Base-by-base conservation (phyloP, 306 rosid genomes). In the Ceratonia siliqua region DNA sequence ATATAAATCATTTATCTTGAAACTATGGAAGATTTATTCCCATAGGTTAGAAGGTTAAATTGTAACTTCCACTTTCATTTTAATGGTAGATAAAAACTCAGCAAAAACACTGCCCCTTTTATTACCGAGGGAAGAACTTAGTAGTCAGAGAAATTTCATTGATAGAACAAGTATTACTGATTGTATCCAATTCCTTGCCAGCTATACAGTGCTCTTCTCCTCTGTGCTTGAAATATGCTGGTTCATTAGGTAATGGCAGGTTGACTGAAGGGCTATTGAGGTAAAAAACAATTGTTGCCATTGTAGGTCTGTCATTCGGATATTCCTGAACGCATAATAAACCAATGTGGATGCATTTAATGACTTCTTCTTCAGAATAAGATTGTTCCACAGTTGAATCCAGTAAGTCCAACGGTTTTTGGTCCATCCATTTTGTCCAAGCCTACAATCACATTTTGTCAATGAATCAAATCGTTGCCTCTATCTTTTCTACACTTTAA, bases 301-400 rank as follows among this genome's bases (percentile, higher is more conserved):
- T 83, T 12, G 87, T 77, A 9, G 89, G 85, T 14, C 89, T 86
- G 5, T 74, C 82, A 18, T 54, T 28, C 38, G 87, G 82, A 71
- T 80, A 77, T 36, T 86, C 90, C 15, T 83, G 90, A 65, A 86
- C 85, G 15, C 84, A 86, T 5, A 86, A 70, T 50, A 86, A 68
- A 4, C 87, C 84, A 32, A 83, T 81, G 11, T 83, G 85, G 42
- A 81, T 78, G 79, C 82, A 86, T 69, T 80, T 81, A 22, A 66
- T 66, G 12, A 86, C 84, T 59, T 86, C 90, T 36, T 73, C 69
- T 0, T 39, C 32, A 2, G 84, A 74, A 63, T 70, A 78, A 20
- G 72, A 41, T 46, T 67, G 80, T 56, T 25, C 69, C 7, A 81
- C 54, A 30, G 21, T 42, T 5, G 78, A 56, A 81, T 86, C 90